Evolutionary conservation across 345 rosid species (phyloP), one percentile per base, ranked within the genome.

Genomic region (Pelargonium nanum): DNA sequence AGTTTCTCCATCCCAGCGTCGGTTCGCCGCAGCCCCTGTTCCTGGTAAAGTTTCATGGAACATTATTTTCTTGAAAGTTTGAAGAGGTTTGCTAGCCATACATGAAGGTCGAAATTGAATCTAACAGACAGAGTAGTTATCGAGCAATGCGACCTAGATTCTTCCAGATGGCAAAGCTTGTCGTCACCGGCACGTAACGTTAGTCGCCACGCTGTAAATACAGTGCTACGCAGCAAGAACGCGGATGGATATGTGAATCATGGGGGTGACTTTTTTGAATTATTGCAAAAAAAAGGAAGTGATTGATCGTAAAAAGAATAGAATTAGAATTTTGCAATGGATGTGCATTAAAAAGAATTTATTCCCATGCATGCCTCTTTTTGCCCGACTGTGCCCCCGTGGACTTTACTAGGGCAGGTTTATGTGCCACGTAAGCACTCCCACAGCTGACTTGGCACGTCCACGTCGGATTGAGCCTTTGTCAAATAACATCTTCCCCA

Each of bases 281-380:
- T 84, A 89, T 86, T 86, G 88, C 66, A 54, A 66, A 69, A 73
- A 64, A 71, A 64, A 71, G 72, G 70, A 81, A 57, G 66, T 57
- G 28, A 26, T 26, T 28, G 61, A 78, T 70, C 74, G 68, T 72
- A 74, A 67, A n/a, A 77, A 67, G 62, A 72, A 58, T 62, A 67
- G 59, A 74, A 80, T 72, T 71, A 55, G 85, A 78, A 74, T 77
- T 75, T 75, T 56, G 30, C 67, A 55, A 66, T 64, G 78, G 85
- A 62, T 74, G 72, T 74, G 80, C 83, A 75, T 73, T 73, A 80
- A 55, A 54, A 65, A 76, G 97, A 85, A 83, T 77, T 70, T 62
- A 81, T 89, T 80, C 96, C 73, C 30, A 40, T 28, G 30, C 5
- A 23, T 51, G 17, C 24, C 50, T 22, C 21, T 30, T 6, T 22